Base-by-base conservation (phyloP, 106 monocot genomes). In the Hemerocallis citrina region DNA sequence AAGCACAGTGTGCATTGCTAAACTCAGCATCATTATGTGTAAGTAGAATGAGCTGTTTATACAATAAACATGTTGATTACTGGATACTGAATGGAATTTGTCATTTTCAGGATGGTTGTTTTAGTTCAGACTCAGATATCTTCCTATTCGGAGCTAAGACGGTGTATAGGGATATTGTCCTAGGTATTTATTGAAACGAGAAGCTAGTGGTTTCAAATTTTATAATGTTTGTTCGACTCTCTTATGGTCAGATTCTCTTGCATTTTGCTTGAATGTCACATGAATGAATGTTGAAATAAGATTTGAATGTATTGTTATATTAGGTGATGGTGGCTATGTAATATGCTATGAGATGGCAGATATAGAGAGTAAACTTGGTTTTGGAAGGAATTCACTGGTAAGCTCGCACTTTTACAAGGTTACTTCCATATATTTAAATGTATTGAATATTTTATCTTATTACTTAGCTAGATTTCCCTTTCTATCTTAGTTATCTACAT, bases 121-220 rank as follows among this genome's bases (percentile, higher is more conserved):
- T 93, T 69, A 82, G 68, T 79, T 70, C 81, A 47, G 89, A 93
- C 64, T 93, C 93, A 52, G 93, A 93, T 67, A 68, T 82, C 11
- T 89, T 93, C 74, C 89, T 93, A 48, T 93, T 93, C 77, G 93
- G 93, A 77, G 93, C 89, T 21, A 81, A 73, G 57, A 93, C 89
- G 56, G 93, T 93, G n/a, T 93, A 89, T 57, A 76, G 89, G 59
- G 93, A 93, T 38, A 80, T 93, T 61, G 38, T 82, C 39, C 62
- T 93, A 69, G 93, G 93, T 84, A 49, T 62, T 74, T 66, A 16
- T 57, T 24, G 19, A 52, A 49, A 4, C 15, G 13, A 34, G n/a
- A 46, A 39, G 12, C 16, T 13, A 0, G 12, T 56, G 16, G 38
- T 62, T 44, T 39, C 15, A 23, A 19, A 38, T 48, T 1, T 23